Evolutionary conservation across 2,329 filamentous ascomycete species (phyloP), one percentile per base, ranked within the genome.

Genomic region (Claviceps humidiphila): DNA sequence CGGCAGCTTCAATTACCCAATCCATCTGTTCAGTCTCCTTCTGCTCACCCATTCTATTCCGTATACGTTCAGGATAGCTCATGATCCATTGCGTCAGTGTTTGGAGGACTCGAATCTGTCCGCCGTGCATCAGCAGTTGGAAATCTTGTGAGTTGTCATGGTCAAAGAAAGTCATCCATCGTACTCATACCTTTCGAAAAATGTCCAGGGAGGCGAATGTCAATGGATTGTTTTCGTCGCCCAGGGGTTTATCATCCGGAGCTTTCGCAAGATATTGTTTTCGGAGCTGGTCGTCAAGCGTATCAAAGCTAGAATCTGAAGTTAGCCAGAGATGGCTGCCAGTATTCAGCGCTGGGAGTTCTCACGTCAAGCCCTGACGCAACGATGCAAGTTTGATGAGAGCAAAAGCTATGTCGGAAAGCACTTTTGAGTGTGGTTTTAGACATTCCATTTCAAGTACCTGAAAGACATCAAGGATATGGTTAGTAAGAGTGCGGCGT

Each of bases 351-450:
- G 37, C 13, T 17, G 46, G 41, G 24, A 53, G 43, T 56, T 76
- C 87, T 59, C 79, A 95, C 89, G 85, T 94, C 47, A 97, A 74
- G 57, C 90, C 90, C 57, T 90, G 85, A 72, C 96, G 89, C 55
- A 90, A 95, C 37, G 93, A 96, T 49, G 96, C 84, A 64, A 86
- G 89, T 76, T 96, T 96, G 54, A 97, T 80, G 20, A 97, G 75
- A 51, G 86, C 82, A 46, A 98, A 77, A 39, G 89, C 91, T 60
- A 97, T 88, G 52, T 91, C 81, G 55, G 85, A 74, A 17, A 98
- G 75, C 57, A 84, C 78, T 45, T 81, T 77, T 1, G 90, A 94
- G 37, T 81, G 74, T 17, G 85, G 84, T 64, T 87, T 90, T 38
- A 97, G 73, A 64, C 89, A 95, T 71, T 95, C 90, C 47, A 77